phyloP scores from a whole-genome alignment of 768 basidiomycete genomes.

The Lyophyllum semitale region DNA sequence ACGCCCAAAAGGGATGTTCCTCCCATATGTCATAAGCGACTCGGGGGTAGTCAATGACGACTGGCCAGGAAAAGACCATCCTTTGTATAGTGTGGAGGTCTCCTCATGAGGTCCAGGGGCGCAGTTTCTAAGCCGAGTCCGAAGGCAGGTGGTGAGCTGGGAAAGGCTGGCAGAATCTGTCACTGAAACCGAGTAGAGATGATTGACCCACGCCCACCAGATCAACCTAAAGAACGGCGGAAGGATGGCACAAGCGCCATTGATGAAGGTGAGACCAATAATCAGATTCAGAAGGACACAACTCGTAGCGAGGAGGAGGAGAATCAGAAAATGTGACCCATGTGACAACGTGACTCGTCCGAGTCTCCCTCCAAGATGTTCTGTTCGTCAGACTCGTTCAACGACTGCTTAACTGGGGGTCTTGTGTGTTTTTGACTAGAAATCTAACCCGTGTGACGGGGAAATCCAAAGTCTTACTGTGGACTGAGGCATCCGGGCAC shows the following conservation, averaged over 20 bases:
- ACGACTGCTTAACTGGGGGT: too few relatives aligned
- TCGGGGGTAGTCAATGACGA: slow-evolving; percentile 37
- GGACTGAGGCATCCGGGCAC: too few relatives aligned
- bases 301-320: too few relatives aligned
- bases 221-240: slow-evolving; percentile 55
- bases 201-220: slow-evolving; percentile 40
- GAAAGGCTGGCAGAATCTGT: not conserved
- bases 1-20: slow-evolving; percentile 36
- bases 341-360: too few relatives aligned
- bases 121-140: slow-evolving; percentile 60
- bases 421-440: too few relatives aligned
- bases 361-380: too few relatives aligned
- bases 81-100: slow-evolving; percentile 40
- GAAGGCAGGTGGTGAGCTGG: slow-evolving; percentile 43
- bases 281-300: slow-evolving; percentile 54
- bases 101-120: slow-evolving; percentile 50
- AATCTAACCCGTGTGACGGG: too few relatives aligned
- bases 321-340: too few relatives aligned
- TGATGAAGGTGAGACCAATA: slow-evolving; percentile 58
- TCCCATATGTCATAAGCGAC: too few relatives aligned
- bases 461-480: too few relatives aligned
- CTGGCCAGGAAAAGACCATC: slow-evolving; percentile 40
- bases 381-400: too few relatives aligned
- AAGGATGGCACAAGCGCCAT: slow-evolving; percentile 53
- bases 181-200: too few relatives aligned